Conservation (phyloP, 164 flowering plant species). For the Magnolia sinica region DNA sequence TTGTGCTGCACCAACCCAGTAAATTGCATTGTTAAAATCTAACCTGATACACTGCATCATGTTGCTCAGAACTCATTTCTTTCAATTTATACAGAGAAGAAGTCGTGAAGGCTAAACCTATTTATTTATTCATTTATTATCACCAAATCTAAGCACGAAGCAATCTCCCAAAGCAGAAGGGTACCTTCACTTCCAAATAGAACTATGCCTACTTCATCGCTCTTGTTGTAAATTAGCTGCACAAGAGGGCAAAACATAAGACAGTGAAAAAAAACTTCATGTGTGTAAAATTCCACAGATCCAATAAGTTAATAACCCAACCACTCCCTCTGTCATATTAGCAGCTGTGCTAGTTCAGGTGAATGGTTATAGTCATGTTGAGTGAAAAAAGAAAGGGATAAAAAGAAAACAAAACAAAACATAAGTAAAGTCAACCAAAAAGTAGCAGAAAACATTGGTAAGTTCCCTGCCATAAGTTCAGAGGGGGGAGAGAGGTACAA, state of each 20-base stretch:
- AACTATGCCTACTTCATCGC: conserved; percentile 78
- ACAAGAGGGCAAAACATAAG: conserved; percentile 1
- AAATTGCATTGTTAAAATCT: neutral
- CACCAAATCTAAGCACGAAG: neutral
- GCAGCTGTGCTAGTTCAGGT: too few relatives aligned
- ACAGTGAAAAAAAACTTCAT: neutral
- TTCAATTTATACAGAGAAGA: neutral
- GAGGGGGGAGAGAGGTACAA: neutral
- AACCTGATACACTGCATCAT: neutral
- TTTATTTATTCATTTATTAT: too few relatives aligned
- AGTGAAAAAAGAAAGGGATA: neutral
- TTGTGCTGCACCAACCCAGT: too few relatives aligned
- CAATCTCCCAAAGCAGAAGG: conserved; percentile 1
- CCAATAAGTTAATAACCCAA: neutral
- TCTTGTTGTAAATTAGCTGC: conserved; percentile 76
- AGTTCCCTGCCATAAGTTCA: neutral
- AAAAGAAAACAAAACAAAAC: neutral
- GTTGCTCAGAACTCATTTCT: neutral
- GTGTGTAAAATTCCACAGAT: neutral
- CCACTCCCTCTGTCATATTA: neutral
- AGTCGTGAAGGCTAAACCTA: neutral
- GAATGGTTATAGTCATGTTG: neutral
- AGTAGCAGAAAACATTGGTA: neutral
- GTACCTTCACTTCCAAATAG: conserved; percentile 87
- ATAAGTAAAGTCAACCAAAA: neutral